These are phyloP conservation scores for Xylariales sp. DNA, from an alignment of 2,329 filamentous ascomycete species.

Conservation along the genomic window DNA sequence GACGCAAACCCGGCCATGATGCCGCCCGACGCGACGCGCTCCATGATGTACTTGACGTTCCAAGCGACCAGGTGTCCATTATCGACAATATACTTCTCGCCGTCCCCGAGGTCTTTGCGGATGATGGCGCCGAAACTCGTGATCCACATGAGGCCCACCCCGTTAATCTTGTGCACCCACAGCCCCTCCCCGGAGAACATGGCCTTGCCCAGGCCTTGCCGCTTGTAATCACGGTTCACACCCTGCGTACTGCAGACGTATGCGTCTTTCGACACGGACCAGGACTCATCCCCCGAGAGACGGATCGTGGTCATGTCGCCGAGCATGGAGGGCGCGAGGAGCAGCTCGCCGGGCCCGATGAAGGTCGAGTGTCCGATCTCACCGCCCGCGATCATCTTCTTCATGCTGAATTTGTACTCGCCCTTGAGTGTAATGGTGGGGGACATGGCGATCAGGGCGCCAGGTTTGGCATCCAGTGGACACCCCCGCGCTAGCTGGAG, in stretches of 20 bases:
- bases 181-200: conserved; percentile 92
- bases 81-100: conserved; percentile 87
- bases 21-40: conserved; percentile 84
- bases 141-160: conserved; percentile 79
- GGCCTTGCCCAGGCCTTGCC: conserved; percentile 80
- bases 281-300: conserved; percentile 65
- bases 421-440: conserved; percentile 81
- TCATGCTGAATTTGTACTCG: conserved; percentile 77
- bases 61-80: conserved; percentile 93
- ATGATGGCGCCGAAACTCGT: conserved; percentile 94
- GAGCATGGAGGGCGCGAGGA: conserved; percentile 73
- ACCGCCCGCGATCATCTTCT: conserved; percentile 81
- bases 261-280: conserved; percentile 82
- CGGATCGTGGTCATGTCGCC: conserved; percentile 83
- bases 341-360: conserved; percentile 84
- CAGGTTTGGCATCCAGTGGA: conserved; percentile 75
- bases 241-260: conserved; percentile 83
- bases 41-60: conserved; percentile 92
- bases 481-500: conserved; percentile 86
- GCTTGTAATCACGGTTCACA: conserved; percentile 82
- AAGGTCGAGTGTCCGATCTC: conserved; percentile 76
- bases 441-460: conserved; percentile 93
- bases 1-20: conserved; percentile 83
- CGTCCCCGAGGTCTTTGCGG: conserved; percentile 71
- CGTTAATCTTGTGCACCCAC: conserved; percentile 83